These are phyloP conservation scores for Lachancea fermentati DNA, from an alignment of 805 yeast species.

Conservation along the genomic window DNA sequence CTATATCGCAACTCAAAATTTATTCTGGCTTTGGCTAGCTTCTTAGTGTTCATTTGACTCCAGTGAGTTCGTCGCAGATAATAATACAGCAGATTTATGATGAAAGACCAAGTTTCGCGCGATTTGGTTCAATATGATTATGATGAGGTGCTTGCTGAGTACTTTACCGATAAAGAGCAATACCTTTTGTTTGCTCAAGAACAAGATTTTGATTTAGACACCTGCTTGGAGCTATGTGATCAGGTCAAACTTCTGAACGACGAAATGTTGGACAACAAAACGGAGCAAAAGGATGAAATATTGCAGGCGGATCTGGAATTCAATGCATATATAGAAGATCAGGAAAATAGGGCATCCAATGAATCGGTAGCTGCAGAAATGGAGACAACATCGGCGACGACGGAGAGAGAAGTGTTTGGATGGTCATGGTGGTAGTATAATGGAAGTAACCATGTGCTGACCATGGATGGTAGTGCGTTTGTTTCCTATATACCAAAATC, in stretches of 20 bases:
- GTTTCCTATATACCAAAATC: no score
- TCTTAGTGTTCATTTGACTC: no score
- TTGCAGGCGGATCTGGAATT: constrained; percentile 2
- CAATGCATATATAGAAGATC: background rate
- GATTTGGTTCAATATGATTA: constrained; percentile 9
- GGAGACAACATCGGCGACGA: background rate
- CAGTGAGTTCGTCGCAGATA: no score
- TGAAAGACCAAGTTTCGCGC: constrained; percentile 7
- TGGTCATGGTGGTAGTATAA: background rate
- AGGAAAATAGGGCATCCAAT: background rate
- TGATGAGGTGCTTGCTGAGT: constrained; percentile 10
- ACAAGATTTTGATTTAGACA: constrained; percentile 14
- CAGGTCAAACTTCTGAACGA: constrained; percentile 11
- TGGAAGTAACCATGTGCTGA: no score
- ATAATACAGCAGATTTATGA: no score
- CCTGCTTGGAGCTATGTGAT: constrained; percentile 14
- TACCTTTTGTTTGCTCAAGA: constrained; percentile 10
- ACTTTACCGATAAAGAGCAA: constrained; percentile 12
- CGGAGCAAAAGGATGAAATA: constrained; percentile 2
- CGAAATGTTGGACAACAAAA: constrained; percentile 3
- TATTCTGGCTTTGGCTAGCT: no score
- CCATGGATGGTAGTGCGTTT: no score
- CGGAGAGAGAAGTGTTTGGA: background rate
- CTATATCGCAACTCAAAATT: no score
- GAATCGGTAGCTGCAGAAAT: background rate